A percentile compares a stretch with the other conserved stretches of the same genome.
phyloP scores from a whole-genome alignment of 192 early-diverging fungal species.

The Kappamyces sp. region DNA sequence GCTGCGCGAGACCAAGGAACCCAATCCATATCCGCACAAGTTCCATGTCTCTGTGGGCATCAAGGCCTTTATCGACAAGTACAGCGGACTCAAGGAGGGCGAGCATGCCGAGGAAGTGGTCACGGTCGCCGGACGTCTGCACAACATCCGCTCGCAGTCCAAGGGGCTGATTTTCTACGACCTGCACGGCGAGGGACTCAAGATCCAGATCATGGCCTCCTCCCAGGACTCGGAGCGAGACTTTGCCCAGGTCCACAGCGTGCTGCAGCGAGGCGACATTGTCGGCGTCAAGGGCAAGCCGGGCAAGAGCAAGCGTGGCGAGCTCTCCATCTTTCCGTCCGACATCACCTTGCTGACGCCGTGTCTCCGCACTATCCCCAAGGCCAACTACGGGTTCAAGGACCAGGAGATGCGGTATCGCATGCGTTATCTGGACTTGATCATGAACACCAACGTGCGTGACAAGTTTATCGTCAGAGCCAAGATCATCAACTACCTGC shows the following conservation, averaged over 20 bases:
- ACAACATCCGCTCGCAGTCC: slow-evolving; percentile 91
- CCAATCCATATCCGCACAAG: slow-evolving; percentile 98
- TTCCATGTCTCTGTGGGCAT: slow-evolving; percentile 86
- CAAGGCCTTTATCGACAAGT: slow-evolving; percentile 84
- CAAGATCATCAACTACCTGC: slow-evolving; percentile 93
- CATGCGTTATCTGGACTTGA: slow-evolving; percentile 96
- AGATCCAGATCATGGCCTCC: slow-evolving; percentile 91
- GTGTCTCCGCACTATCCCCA: slow-evolving; percentile 94
- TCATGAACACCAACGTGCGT: slow-evolving; percentile 95
- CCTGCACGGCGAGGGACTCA: slow-evolving; percentile 84
- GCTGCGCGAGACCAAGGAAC: slow-evolving; percentile 73
- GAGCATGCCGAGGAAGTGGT: slow-evolving; percentile 67
- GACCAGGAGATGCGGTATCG: slow-evolving; percentile 97
- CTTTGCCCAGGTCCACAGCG: slow-evolving; percentile 74
- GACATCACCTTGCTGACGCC: slow-evolving; percentile 85
- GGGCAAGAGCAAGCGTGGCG: slow-evolving; percentile 88
- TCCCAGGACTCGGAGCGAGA: slow-evolving; percentile 56
- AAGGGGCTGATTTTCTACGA: slow-evolving; percentile 94
- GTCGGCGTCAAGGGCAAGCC: slow-evolving; percentile 88
- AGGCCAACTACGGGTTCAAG: slow-evolving; percentile 90
- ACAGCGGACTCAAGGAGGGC: slow-evolving; percentile 57
- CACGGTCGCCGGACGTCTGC: slow-evolving; percentile 84
- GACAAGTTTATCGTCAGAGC: slow-evolving; percentile 90
- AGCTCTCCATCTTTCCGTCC: slow-evolving; percentile 90
- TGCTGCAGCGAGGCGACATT: slow-evolving; percentile 91